These are phyloP conservation scores for Coemansia sp. DNA, from an alignment of 192 early-diverging fungal species.

Conservation along the genomic window DNA sequence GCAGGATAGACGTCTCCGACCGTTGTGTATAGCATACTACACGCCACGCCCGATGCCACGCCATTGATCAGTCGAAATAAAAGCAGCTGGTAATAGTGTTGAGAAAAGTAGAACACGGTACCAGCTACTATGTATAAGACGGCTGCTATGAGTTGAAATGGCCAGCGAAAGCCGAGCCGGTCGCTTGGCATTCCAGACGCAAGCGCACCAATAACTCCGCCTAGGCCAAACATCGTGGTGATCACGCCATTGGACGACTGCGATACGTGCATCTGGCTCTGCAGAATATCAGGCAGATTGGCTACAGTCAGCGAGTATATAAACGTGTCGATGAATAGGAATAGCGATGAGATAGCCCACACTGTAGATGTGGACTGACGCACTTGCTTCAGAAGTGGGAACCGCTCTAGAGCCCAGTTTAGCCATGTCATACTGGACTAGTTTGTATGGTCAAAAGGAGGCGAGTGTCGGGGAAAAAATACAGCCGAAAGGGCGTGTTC, in stretches of 20 bases:
- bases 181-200: constrained; percentile 26
- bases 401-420: not conserved
- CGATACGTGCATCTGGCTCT: constrained; percentile 29
- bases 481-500: not conserved
- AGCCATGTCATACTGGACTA: not conserved
- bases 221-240: constrained; percentile 43
- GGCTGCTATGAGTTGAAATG: constrained; percentile 22
- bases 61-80: constrained; percentile 35
- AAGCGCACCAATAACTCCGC: constrained; percentile 17
- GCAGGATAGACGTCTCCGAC: constrained; percentile 43
- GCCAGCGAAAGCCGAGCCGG: constrained; percentile 11
- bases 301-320: constrained; percentile 35
- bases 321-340: constrained; percentile 42
- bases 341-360: constrained; percentile 37
- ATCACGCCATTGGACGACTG: constrained; percentile 34
- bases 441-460: not conserved
- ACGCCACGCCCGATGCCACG: constrained; percentile 32
- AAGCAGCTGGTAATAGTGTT: constrained; percentile 33
- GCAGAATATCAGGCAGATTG: constrained; percentile 39
- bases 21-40: constrained; percentile 31
- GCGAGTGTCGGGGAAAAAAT: not conserved
- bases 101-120: constrained; percentile 21
- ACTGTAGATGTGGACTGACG: constrained; percentile 25
- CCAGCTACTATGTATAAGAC: constrained; percentile 30
- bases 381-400: constrained; percentile 4